Percentiles rank a stretch among this genome's conserved stretches.
Evolutionary conservation across 1,284 basidiomycete genomes (phyloP).

Genomic region (Heterobasidion parviporum): DNA sequence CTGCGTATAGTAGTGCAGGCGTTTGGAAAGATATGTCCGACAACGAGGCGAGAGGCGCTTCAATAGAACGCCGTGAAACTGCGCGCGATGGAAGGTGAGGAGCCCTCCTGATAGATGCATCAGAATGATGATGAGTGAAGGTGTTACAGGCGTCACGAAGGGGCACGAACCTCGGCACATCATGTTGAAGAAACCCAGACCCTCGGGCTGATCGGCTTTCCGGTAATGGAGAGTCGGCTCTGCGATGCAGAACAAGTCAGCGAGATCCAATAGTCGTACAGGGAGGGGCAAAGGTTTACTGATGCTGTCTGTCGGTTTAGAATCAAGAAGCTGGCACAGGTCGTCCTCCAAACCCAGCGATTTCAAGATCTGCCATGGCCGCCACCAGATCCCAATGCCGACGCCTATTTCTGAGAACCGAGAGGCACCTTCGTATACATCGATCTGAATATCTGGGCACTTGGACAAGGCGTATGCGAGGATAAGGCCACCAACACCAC

Average conservation of each 20-base stretch:
- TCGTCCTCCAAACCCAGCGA: constrained; percentile 22
- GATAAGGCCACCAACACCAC: constrained; percentile 30
- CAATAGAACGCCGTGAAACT: constrained; percentile 32
- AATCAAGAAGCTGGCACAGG: constrained; percentile 16
- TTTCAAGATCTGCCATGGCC: constrained; percentile 24
- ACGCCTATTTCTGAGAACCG: constrained; percentile 27
- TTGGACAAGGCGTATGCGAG: constrained; percentile 27
- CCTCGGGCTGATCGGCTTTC: constrained; percentile 24
- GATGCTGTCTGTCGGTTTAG: constrained; percentile 14
- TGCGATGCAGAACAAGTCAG: constrained; percentile 1
- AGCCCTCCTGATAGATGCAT: constrained; percentile 24
- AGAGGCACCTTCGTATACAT: constrained; percentile 29
- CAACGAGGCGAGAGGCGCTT: constrained; percentile 23
- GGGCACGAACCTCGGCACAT: constrained; percentile 20
- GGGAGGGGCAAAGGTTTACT: background rate
- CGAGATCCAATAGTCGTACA: background rate
- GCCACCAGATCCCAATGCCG: constrained; percentile 27
- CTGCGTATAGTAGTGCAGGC: constrained; percentile 29
- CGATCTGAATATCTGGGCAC: constrained; percentile 23
- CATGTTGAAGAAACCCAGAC: constrained; percentile 20
- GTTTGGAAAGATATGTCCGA: constrained; percentile 27
- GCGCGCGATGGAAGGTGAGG: constrained; percentile 33
- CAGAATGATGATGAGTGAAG: background rate
- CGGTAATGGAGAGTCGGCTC: constrained; percentile 23
- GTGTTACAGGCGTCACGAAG: background rate